phyloP scores from a whole-genome alignment of 2,329 filamentous ascomycete genomes.

The Colletotrichum sp. region DNA sequence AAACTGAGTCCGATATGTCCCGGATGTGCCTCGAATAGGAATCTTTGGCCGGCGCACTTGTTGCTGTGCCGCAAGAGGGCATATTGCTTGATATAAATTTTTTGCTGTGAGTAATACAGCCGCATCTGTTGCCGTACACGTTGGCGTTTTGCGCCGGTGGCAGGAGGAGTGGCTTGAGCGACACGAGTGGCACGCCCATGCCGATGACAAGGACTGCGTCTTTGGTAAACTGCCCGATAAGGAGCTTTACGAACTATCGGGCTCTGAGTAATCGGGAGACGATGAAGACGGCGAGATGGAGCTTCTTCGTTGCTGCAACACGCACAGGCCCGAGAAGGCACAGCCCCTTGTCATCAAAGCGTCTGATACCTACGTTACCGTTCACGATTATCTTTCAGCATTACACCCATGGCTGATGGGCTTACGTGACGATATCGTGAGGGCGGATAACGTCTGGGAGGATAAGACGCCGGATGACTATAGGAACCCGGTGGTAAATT shows the following conservation, averaged over 20 bases:
- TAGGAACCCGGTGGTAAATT: accelerated
- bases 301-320: not conserved
- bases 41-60: too few relatives aligned
- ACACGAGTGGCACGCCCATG: not conserved
- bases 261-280: not conserved
- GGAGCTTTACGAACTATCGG: not conserved
- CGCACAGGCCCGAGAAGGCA: not conserved
- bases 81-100: too few relatives aligned
- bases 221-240: not conserved
- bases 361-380: not conserved
- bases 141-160: not conserved
- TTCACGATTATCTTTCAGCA: not conserved
- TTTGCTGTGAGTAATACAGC: too few relatives aligned
- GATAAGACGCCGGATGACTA: not conserved
- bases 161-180: not conserved
- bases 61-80: too few relatives aligned
- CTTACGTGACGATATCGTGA: not conserved
- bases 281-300: not conserved
- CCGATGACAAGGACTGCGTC: not conserved
- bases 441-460: not conserved
- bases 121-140: too few relatives aligned
- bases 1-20: too few relatives aligned
- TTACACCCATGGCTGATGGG: not conserved
- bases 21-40: too few relatives aligned
- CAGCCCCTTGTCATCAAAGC: not conserved